Evolutionary conservation across 306 rosid genomes (phyloP).

Genomic region (Prinsepia uniflora): DNA sequence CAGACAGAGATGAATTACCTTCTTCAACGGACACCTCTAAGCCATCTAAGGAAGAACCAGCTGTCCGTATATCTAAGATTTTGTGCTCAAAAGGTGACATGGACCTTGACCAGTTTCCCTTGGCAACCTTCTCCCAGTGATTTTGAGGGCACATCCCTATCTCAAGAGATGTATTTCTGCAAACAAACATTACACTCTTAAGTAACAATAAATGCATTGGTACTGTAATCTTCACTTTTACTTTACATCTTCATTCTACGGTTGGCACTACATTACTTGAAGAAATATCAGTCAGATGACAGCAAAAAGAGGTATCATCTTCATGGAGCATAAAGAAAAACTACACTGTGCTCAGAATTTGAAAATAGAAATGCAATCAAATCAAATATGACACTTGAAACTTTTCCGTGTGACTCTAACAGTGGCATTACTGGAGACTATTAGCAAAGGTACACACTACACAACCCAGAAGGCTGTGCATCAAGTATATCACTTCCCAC

Average conservation of each 20-base stretch:
- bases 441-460: neutral
- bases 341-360: neutral
- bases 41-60: constrained; percentile 54
- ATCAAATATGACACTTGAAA: neutral
- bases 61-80: constrained; percentile 63
- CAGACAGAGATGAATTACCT: constrained; percentile 42
- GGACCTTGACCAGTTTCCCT: constrained; percentile 65
- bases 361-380: neutral
- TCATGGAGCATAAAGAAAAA: neutral
- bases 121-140: constrained; percentile 82
- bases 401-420: neutral
- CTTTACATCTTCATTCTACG: neutral
- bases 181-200: constrained; percentile 15
- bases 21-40: constrained; percentile 72
- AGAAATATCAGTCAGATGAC: neutral
- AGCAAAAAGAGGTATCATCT: neutral
- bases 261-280: too few relatives aligned
- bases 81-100: constrained; percentile 84
- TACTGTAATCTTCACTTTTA: neutral
- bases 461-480: neutral
- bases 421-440: neutral
- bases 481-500: neutral
- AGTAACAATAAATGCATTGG: neutral
- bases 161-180: constrained; percentile 70
- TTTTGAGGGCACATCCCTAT: constrained; percentile 75